These are phyloP conservation scores for Nakazawaea populi DNA, from an alignment of 805 yeast species.

Conservation along the genomic window DNA sequence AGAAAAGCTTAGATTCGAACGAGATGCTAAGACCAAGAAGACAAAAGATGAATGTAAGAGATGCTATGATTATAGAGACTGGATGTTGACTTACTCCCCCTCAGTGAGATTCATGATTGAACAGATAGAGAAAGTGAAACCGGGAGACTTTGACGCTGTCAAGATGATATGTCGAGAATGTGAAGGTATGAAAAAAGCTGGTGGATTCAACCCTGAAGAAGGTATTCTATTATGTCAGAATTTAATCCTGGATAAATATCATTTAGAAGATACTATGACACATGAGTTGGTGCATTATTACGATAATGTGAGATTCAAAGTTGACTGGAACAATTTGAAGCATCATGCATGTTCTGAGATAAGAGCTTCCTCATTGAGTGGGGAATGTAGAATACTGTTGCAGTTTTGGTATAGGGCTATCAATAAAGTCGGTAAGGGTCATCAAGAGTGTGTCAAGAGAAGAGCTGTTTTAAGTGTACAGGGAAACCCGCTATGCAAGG, in stretches of 20 bases:
- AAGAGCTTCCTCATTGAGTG: conserved; percentile 86
- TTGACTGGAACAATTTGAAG: conserved; percentile 76
- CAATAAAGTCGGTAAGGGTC: conserved; percentile 64
- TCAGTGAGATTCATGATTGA: conserved; percentile 82
- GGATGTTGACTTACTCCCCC: conserved; percentile 79
- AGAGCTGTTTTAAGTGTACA: conserved; percentile 80
- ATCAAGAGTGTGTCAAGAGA: conserved; percentile 85
- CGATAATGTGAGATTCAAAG: conserved; percentile 82
- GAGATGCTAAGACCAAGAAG: conserved; percentile 39
- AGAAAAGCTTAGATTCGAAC: conserved; percentile 52
- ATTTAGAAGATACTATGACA: conserved; percentile 83
- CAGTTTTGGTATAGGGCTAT: conserved; percentile 54
- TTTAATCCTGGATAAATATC: conserved; percentile 65
- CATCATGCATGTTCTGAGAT: conserved; percentile 98
- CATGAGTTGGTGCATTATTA: conserved; percentile 94
- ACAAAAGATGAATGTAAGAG: conserved; percentile 50
- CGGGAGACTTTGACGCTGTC: conserved; percentile 34
- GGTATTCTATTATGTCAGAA: conserved; percentile 89
- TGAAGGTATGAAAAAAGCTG: conserved; percentile 70
- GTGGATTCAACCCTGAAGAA: conserved; percentile 88
- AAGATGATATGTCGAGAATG: conserved; percentile 79
- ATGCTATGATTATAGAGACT: conserved; percentile 74
- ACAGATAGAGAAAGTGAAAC: conserved; percentile 61
- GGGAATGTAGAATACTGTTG: conserved; percentile 89
- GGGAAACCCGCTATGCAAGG: conserved; percentile 80